phyloP scores from a whole-genome alignment of 768 basidiomycete species.

The Amanita fuliginea region DNA sequence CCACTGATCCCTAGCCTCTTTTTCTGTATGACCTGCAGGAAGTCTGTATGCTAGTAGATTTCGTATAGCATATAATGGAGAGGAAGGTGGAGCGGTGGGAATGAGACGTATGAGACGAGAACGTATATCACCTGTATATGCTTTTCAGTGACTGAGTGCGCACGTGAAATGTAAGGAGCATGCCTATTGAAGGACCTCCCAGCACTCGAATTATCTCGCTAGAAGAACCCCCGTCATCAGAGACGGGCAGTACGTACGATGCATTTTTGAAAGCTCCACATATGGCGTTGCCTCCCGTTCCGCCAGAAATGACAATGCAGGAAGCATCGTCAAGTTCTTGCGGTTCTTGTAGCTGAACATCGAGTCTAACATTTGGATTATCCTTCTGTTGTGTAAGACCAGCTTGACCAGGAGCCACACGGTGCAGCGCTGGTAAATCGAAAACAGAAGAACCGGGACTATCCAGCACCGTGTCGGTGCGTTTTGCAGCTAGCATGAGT shows the following conservation, averaged over 20 bases:
- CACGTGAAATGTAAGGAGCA: constrained; percentile 3
- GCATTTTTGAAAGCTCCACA: constrained; percentile 73
- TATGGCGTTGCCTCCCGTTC: constrained; percentile 91
- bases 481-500: constrained; percentile 8
- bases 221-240: constrained; percentile 92
- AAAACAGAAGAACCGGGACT: constrained; percentile 70
- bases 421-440: constrained; percentile 48
- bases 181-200: constrained; percentile 79
- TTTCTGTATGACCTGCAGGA: constrained; percentile 54
- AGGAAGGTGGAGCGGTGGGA: constrained; percentile 44
- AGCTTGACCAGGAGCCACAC: background rate
- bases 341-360: background rate
- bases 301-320: constrained; percentile 78
- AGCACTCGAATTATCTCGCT: constrained; percentile 91
- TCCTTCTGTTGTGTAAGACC: background rate
- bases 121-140: constrained; percentile 64
- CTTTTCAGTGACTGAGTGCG: background rate
- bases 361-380: background rate
- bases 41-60: constrained; percentile 73
- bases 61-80: constrained; percentile 65
- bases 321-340: constrained; percentile 24
- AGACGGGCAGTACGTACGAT: constrained; percentile 84
- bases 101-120: constrained; percentile 86
- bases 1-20: constrained; percentile 84
- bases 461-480: constrained; percentile 14